These are phyloP conservation scores for Microdochium nivale DNA, from an alignment of 2,329 filamentous ascomycete species.

Conservation along the genomic window DNA sequence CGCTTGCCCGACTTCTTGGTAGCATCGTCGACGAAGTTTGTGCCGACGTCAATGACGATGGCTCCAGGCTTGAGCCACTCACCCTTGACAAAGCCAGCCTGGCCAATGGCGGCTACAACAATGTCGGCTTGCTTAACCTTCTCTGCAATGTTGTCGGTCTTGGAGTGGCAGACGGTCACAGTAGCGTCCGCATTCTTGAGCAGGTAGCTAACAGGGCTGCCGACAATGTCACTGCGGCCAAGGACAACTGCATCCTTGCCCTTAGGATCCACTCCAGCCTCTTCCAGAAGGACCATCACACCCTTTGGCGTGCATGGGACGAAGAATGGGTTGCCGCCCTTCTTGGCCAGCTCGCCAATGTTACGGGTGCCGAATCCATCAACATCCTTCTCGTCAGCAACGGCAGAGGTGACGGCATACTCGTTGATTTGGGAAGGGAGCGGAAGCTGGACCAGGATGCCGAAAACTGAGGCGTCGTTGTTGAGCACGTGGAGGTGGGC, in stretches of 20 bases:
- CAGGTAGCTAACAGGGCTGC: slow-evolving; percentile 91
- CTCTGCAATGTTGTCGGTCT: slow-evolving; percentile 63
- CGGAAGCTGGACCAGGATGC: slow-evolving; percentile 89
- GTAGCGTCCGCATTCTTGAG: slow-evolving; percentile 94
- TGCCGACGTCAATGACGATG: slow-evolving; percentile 97
- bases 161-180: slow-evolving; percentile 92
- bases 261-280: slow-evolving; percentile 71
- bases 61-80: slow-evolving; percentile 91
- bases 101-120: slow-evolving; percentile 84
- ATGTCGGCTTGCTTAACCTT: slow-evolving; percentile 81
- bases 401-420: slow-evolving; percentile 80
- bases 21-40: slow-evolving; percentile 85
- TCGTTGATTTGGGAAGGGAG: slow-evolving; percentile 86
- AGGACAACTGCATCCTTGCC: slow-evolving; percentile 94
- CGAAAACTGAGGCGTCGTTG: slow-evolving; percentile 77
- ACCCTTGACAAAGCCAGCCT: slow-evolving; percentile 81
- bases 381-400: slow-evolving; percentile 91
- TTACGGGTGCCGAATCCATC: slow-evolving; percentile 92
- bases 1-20: slow-evolving; percentile 88
- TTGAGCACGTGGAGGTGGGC: slow-evolving; percentile 76
- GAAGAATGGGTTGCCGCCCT: slow-evolving; percentile 82
- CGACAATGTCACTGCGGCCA: slow-evolving; percentile 93
- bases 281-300: slow-evolving; percentile 84
- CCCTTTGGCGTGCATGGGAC: slow-evolving; percentile 94
- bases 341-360: slow-evolving; percentile 95